Base-by-base conservation (phyloP, 257 asterid genomes). In the Plectranthus barbatus region DNA sequence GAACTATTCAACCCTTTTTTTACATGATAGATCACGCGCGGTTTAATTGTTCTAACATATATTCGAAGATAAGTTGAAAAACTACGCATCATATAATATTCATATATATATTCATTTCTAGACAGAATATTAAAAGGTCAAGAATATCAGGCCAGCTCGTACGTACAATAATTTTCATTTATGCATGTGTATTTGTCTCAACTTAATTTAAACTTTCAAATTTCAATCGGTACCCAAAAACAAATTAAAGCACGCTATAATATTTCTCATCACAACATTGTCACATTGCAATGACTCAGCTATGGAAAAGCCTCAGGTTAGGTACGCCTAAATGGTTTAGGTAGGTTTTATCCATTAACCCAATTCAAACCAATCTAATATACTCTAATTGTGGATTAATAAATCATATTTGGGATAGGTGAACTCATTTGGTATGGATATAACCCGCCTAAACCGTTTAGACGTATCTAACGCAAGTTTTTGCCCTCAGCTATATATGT, bases 131-230 rank as follows among this genome's bases (percentile, higher is more conserved):
- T 11, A n/a, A 33, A 18, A 64, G 56, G 72, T 67, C 66, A 57
- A 57, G 33, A 67, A 47, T 66, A 41, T 68, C 67, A 68, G 29
- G 73, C 73, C 49, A n/a, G 19, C 49, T 29, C 29, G 26, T 46
- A 37, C 65, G 24, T n/a, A n/a, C n/a, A 54, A 14, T 54, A n/a
- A 23, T 2, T 9, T 9, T 9, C 3, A 39, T 42, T 6, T 12
- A 48, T 23, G 37, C 57, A 13, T 51, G 57, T 24, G 37, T 13
- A 2, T n/a, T n/a, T 13, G n/a, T n/a, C n/a, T n/a, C n/a, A n/a
- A n/a, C n/a, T n/a, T n/a, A 1, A 2, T 31, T 48, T 62, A 31
- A 24, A 10, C 37, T 45, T 33, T 61, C 14, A 31, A 31, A n/a
- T 48, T 62, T 39, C 53, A 45, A 37, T 49, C 34, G 12, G 47